Evolutionary conservation across 2,329 filamentous ascomycete species (phyloP), one percentile per base, ranked within the genome.

Genomic region (Keithomyces neogunnii): DNA sequence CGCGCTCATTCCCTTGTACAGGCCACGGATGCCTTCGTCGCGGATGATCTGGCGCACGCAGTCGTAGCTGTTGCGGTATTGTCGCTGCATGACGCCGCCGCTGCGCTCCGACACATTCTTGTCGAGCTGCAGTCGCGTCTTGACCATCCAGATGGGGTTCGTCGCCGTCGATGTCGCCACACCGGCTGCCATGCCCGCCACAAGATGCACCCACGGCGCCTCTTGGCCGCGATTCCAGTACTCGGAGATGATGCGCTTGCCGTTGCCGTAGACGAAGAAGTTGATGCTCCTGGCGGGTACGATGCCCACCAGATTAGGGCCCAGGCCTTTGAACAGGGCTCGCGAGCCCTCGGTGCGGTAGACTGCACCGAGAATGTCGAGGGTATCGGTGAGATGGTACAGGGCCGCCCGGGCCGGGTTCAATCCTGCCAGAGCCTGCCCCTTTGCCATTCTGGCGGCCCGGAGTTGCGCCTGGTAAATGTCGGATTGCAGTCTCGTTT

Each of bases 111-210:
- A 86, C 49, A 83, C 80, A 63, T 88, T 88, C 73, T 91, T 95
- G 73, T 97, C 91, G 35, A 97, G 80, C 70, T 97, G 91, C 60
- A 97, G 67, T 33, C 91, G 78, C 40, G 91, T 97, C 77, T 97
- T 97, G 64, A 97, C 83, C 56, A 97, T 80, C 91, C 91, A 97
- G 63, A 97, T 96, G 1, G 91, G 91, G 68, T 96, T 96, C 38
- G 91, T 97, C 28, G 86, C 88, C 1, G 92, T 96, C 45, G 88
- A 88, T 0, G 92, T 96, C 5, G 85, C 84, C 43, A 96, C 80
- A 2, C 91, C 91, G 1, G 91, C 90, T 13, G 79, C 76, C 1
- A 87, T 82, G 4, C 88, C 91, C 1, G 89, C 85, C 45, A 80
- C 73, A 7, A 96, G 75, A 66, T 96, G 89, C 9, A 96, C 84